Percentiles rank a stretch among this genome's conserved stretches.
Evolutionary conservation across 140 eudicot genomes (phyloP).

Genomic region (Stevia rebaudiana): DNA sequence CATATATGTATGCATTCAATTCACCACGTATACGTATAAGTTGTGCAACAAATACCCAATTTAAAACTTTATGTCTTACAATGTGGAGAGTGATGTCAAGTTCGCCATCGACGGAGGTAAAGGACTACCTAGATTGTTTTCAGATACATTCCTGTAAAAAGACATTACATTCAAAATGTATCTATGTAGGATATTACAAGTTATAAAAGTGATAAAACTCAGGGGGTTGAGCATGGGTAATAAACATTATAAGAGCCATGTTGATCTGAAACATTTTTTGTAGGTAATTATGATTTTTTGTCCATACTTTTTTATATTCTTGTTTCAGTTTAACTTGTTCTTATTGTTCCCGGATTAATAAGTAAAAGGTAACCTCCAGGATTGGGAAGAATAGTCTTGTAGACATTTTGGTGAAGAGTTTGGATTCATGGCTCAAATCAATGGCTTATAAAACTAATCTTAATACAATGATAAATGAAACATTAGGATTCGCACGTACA

Average conservation of each 20-base stretch:
- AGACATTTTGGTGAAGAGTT: neutral
- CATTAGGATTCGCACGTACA: slow-evolving; percentile 37
- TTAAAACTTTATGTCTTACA: slow-evolving; percentile 43
- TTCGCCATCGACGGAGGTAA: slow-evolving; percentile 82
- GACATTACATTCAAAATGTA: neutral
- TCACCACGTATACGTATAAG: neutral
- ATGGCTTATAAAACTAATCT: neutral
- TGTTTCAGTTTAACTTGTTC: neutral
- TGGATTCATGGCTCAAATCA: neutral
- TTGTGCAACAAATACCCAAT: neutral
- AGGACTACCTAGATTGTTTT: slow-evolving; percentile 54
- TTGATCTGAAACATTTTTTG: neutral
- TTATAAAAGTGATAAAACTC: slow-evolving; percentile 2
- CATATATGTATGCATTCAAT: neutral
- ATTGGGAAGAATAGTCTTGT: neutral
- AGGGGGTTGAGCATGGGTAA: neutral
- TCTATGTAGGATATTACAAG: neutral
- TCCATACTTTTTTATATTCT: neutral
- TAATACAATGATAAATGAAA: neutral
- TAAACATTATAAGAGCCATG: neutral
- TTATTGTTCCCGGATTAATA: neutral
- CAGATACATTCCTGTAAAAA: slow-evolving; percentile 74
- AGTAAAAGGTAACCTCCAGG: neutral
- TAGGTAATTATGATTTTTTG: neutral
- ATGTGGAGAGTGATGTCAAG: slow-evolving; percentile 49